Evolutionary conservation across 1,284 basidiomycete genomes (phyloP).

Genomic region (Fistulinella cinereoalba): DNA sequence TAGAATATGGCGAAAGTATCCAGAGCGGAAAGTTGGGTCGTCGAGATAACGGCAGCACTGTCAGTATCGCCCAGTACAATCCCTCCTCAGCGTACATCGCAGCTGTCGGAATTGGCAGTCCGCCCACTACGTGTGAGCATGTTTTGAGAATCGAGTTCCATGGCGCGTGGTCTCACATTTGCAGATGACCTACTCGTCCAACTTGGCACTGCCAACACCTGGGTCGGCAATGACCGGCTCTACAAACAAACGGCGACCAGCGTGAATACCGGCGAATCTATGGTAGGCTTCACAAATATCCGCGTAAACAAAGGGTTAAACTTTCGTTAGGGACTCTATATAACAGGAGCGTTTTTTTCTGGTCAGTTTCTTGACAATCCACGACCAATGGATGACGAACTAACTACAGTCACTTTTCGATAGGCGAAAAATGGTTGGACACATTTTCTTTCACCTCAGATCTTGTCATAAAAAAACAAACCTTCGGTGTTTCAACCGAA

Average conservation of each 20-base stretch:
- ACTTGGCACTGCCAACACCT: slow-evolving; percentile 53
- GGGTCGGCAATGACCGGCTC: slow-evolving; percentile 52
- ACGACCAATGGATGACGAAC: not conserved
- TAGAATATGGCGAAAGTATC: no score
- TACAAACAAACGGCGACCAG: slow-evolving; percentile 54
- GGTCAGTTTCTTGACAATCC: slow-evolving; percentile 31
- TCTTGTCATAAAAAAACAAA: slow-evolving; percentile 49
- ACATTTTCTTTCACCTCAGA: slow-evolving; percentile 43
- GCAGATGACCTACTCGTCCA: slow-evolving; percentile 30
- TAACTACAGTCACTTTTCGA: no score
- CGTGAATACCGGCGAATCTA: slow-evolving; percentile 36
- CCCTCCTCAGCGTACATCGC: slow-evolving; percentile 50
- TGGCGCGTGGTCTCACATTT: not conserved
- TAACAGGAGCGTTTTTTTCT: slow-evolving; percentile 30
- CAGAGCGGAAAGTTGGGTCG: slow-evolving; percentile 37
- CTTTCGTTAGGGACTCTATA: slow-evolving; percentile 27
- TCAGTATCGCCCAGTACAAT: slow-evolving; percentile 46
- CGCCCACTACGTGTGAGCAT: slow-evolving; percentile 51
- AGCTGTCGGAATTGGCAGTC: slow-evolving; percentile 55
- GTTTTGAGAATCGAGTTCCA: not conserved
- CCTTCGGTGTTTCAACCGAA: slow-evolving; percentile 52
- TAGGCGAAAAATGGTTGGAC: slow-evolving; percentile 51
- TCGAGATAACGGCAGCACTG: slow-evolving; percentile 30
- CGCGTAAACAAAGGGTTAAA: slow-evolving; percentile 1
- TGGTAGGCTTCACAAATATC: slow-evolving; percentile 38